These are phyloP conservation scores for Neofusicoccum laricinum DNA, from an alignment of 2,329 filamentous ascomycete genomes.

Conservation along the genomic window DNA sequence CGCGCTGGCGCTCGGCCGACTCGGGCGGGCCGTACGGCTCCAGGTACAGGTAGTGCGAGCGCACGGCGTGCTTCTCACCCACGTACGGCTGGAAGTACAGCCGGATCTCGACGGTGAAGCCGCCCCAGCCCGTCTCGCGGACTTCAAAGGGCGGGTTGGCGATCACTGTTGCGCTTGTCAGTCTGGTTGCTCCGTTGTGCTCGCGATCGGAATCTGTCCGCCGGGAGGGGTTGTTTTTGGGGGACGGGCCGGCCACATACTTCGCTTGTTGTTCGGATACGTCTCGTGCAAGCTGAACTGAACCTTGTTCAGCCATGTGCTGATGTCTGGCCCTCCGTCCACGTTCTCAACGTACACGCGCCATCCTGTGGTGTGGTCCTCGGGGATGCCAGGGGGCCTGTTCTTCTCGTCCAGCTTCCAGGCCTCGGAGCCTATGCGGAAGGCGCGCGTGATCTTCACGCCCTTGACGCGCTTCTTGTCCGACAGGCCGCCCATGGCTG, in stretches of 20 bases:
- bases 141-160: conserved; percentile 70
- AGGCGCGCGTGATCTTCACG: conserved; percentile 40
- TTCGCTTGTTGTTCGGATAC: conserved; percentile 86
- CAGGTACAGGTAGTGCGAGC: conserved; percentile 87
- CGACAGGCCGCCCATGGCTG: conserved; percentile 52
- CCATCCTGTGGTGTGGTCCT: conserved; percentile 97
- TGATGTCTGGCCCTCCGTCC: conserved; percentile 79
- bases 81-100: conserved; percentile 87
- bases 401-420: conserved; percentile 58
- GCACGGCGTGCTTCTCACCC: conserved; percentile 90
- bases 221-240: no score
- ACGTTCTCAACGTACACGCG: conserved; percentile 89
- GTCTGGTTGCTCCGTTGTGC: neutral
- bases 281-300: conserved; percentile 99
- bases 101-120: conserved; percentile 95
- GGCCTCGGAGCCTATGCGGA: conserved; percentile 49
- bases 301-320: conserved; percentile 93
- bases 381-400: conserved; percentile 66
- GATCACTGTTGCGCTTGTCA: neutral
- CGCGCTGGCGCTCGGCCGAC: conserved; percentile 57
- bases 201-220: neutral
- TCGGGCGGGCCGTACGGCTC: conserved; percentile 79
- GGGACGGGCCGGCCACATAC: conserved; percentile 38
- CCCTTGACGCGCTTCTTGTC: conserved; percentile 54
- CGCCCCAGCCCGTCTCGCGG: conserved; percentile 93